Conservation (phyloP, 176 grass and related monocot genomes). For the Ensete glaucum region DNA sequence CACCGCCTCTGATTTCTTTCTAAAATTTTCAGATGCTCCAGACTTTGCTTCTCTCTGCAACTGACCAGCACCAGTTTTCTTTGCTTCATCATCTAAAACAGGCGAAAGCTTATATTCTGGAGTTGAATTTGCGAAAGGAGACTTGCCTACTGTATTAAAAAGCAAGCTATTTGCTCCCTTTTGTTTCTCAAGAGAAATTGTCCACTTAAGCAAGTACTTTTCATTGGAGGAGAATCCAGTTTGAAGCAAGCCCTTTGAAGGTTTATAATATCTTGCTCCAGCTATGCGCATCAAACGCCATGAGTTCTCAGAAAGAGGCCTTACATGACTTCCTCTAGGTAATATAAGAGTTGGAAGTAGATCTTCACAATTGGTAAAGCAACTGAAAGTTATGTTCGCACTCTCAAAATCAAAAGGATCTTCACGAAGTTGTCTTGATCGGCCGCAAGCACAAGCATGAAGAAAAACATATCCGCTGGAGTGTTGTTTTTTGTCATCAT, state of each 20-base stretch:
- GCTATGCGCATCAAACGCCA: slow-evolving; percentile 82
- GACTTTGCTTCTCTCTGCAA: slow-evolving; percentile 12
- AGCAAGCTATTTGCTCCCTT: slow-evolving; percentile 19
- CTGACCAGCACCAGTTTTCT: not conserved
- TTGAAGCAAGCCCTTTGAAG: slow-evolving; percentile 82
- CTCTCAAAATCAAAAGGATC: slow-evolving; percentile 86
- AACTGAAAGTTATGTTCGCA: slow-evolving; percentile 68
- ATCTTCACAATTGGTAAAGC: slow-evolving; percentile 75
- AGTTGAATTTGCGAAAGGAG: slow-evolving; percentile 26
- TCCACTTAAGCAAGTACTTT: slow-evolving; percentile 70
- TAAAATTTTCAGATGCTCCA: slow-evolving; percentile 33
- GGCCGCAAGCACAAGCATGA: slow-evolving; percentile 96
- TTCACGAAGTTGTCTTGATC: slow-evolving; percentile 60
- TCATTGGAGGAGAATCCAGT: slow-evolving; percentile 66
- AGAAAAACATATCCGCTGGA: slow-evolving; percentile 76
- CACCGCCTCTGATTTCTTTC: slow-evolving; percentile 44
- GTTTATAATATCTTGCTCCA: slow-evolving; percentile 86
- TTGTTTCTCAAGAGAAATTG: slow-evolving; percentile 35
- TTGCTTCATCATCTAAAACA: slow-evolving; percentile 4
- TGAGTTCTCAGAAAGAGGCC: slow-evolving; percentile 36
- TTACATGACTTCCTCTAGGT: slow-evolving; percentile 27
- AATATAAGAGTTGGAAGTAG: slow-evolving; percentile 64
- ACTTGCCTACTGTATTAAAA: slow-evolving; percentile 13
- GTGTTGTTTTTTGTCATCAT: slow-evolving; percentile 41
- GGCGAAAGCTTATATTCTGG: not conserved